Base-by-base conservation (phyloP, 2,329 filamentous ascomycete species). In the Cladosporium velox region DNA sequence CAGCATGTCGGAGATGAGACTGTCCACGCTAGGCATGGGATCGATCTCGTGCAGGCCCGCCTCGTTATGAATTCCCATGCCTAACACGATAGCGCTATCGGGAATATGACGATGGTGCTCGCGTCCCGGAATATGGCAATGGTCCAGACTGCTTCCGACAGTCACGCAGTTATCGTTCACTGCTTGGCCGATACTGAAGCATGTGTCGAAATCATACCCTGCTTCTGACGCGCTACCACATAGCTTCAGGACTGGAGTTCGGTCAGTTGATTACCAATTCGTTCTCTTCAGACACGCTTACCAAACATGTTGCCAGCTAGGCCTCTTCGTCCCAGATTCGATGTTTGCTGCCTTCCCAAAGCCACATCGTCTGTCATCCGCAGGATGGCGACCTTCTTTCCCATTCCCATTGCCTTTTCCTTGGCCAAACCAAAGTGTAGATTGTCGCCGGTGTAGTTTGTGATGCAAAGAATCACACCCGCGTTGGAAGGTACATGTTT, bases 61-160 rank as follows among this genome's bases (percentile, higher is more conserved):
- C 72, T 85, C 83, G 62, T 84, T 84, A 69, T 85, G 83, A 61
- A 84, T 84, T 2, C 83, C 83, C 77, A 84, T 83, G 1, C 79
- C 75, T 4, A 85, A 78, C 0, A 80, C 77, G 47, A 75, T 74
- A 1, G 73, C 68, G 41, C 76, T 70, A 24, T 74, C 67, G 12
- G 75, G 74, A n/a, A 78, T 72, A 12, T 71, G 69, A 68, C 85
- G 80, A 65, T 86, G 83, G 7, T 82, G 81, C 38, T 82, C 79
- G 66, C 82, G 71, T 12, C 83, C 83, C 3, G 83, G 83, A 2
- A 85, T 83, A 68, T 85, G 82, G 70, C 83, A 85, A 70, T 84
- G 82, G 70, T 85, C 82, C 18, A 85, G 69, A 59, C 80, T 82
- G 14, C 82, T 81, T 1, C 82, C 83, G 62, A 85, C 83, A 3